Percentiles rank a stretch among this genome's conserved stretches.
These are phyloP conservation scores for Collybia mongolica DNA, from an alignment of 768 basidiomycete genomes.

Conservation along the genomic window DNA sequence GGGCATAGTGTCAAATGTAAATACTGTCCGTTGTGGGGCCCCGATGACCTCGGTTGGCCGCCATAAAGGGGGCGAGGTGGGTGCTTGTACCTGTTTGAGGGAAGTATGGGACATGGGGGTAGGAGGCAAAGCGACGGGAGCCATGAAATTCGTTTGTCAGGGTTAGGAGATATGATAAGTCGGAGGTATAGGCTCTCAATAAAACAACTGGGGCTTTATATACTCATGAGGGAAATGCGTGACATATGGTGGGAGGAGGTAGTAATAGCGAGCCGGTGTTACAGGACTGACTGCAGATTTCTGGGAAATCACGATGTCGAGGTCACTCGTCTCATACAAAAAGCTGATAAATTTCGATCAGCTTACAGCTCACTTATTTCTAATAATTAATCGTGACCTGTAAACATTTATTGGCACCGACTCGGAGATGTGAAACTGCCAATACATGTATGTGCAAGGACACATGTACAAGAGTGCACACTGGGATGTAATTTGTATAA, in stretches of 20 bases:
- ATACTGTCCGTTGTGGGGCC: slow-evolving; percentile 33
- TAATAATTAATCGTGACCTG: too few relatives aligned
- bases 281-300: not conserved
- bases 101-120: slow-evolving; percentile 1
- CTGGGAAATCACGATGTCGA: too few relatives aligned
- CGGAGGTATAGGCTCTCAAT: slow-evolving; percentile 1
- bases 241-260: not conserved
- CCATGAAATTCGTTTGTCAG: not conserved
- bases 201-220: not conserved
- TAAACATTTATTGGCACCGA: too few relatives aligned
- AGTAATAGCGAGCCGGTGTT: slow-evolving; percentile 8
- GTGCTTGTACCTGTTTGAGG: slow-evolving; percentile 17
- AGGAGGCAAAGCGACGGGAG: slow-evolving; percentile 14
- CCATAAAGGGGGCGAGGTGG: slow-evolving; percentile 16
- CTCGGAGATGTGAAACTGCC: too few relatives aligned
- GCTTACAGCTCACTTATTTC: too few relatives aligned
- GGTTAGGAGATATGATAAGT: slow-evolving; percentile 4
- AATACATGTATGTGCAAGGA: too few relatives aligned
- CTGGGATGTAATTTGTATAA: too few relatives aligned
- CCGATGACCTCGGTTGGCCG: slow-evolving; percentile 28
- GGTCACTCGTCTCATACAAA: too few relatives aligned
- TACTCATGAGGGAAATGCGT: slow-evolving; percentile 2
- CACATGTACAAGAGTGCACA: too few relatives aligned
- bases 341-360: too few relatives aligned
- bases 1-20: slow-evolving; percentile 79